These are phyloP conservation scores for Vitis vinifera DNA, from an alignment of 164 flowering plant species.

Conservation along the genomic window ASM3070453v1 NC_081809.1:5549501-5550000, in stretches of 20 bases:
- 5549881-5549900: not conserved
- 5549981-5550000: conserved; percentile 45
- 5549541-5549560: conserved; percentile 41
- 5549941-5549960: conserved; percentile 71
- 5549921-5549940: conserved; percentile 49
- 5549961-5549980: conserved; percentile 50
- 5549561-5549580: conserved; percentile 68
- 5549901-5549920: conserved; percentile 52
- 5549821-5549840: too few relatives aligned
- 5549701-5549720: too few relatives aligned
- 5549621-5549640: too few relatives aligned
- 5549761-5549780: too few relatives aligned
- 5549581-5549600: conserved; percentile 46
- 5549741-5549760: too few relatives aligned
- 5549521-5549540: conserved; percentile 42
- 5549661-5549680: not conserved
- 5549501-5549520: conserved; percentile 37
- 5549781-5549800: too few relatives aligned
- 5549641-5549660: conserved; percentile 2
- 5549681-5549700: too few relatives aligned
- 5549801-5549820: too few relatives aligned
- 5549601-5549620: too few relatives aligned
- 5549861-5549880: not conserved
- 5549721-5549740: too few relatives aligned
- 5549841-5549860: not conserved